These are phyloP conservation scores for Tulasnella calospora DNA, from an alignment of 768 basidiomycete species.

Conservation along the genomic window DNA sequence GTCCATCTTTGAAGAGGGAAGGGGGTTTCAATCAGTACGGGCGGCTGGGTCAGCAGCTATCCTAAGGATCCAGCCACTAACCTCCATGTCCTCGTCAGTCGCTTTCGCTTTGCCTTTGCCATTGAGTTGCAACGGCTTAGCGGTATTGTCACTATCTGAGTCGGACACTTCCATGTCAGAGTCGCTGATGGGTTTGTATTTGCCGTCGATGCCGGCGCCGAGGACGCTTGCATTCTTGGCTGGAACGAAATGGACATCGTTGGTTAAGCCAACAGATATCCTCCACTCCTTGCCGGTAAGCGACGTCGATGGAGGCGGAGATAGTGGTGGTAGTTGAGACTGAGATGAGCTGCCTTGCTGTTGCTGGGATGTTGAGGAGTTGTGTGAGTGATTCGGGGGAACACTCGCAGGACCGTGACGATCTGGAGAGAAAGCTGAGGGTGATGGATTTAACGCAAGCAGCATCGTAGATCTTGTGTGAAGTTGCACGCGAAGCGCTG, in stretches of 20 bases:
- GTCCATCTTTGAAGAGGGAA: neutral
- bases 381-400: neutral
- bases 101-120: slow-evolving; percentile 43
- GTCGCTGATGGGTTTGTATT: slow-evolving; percentile 76
- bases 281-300: slow-evolving; percentile 24
- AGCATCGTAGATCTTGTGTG: neutral
- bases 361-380: neutral
- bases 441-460: neutral
- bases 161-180: neutral
- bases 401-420: neutral
- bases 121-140: slow-evolving; percentile 49
- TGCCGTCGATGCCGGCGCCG: slow-evolving; percentile 33
- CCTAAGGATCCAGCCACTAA: neutral
- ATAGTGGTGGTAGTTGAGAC: neutral
- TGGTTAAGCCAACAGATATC: slow-evolving; percentile 2
- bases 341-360: neutral
- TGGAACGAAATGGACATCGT: slow-evolving; percentile 25
- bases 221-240: slow-evolving; percentile 23
- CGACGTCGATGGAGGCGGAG: neutral
- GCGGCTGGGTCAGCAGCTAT: neutral
- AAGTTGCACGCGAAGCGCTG: neutral
- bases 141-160: neutral
- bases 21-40: neutral
- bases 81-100: slow-evolving; percentile 1
- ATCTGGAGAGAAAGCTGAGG: slow-evolving; percentile 7